Percentiles rank a stretch among this genome's conserved stretches.
Evolutionary conservation across 2,329 filamentous ascomycete species (phyloP).

Genomic region (Escovopsis weberi): DNA sequence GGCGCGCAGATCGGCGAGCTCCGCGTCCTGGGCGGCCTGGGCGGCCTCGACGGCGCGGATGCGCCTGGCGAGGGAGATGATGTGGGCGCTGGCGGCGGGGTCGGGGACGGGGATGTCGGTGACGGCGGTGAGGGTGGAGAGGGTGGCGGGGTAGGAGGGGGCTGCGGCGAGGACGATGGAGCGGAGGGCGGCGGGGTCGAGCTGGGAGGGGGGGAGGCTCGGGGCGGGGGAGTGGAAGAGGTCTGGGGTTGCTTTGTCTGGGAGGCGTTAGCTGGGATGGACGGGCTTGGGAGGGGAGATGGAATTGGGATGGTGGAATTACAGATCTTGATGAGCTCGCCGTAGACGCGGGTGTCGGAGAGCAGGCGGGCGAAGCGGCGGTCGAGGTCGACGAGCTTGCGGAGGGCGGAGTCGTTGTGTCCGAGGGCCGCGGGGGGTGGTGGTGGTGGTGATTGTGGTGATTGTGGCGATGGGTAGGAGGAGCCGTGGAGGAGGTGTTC

Average conservation of each 20-base stretch:
- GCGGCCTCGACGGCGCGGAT: conserved; percentile 46
- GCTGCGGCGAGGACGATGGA: conserved; percentile 43
- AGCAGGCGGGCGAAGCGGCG: conserved; percentile 36
- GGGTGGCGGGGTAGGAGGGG: conserved; percentile 38
- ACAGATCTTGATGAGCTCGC: conserved; percentile 47
- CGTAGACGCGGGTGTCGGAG: conserved; percentile 39
- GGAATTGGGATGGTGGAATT: conserved; percentile 13
- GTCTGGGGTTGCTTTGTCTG: conserved; percentile 39
- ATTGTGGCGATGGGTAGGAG: conserved; percentile 5
- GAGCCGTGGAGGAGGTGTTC: conserved; percentile 44
- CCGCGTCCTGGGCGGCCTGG: conserved; percentile 46
- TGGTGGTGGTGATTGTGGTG: conserved; percentile 4
- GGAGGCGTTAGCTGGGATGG: neutral
- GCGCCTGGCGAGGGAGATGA: conserved; percentile 44
- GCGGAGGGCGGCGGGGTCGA: conserved; percentile 35
- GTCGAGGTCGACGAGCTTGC: conserved; percentile 36
- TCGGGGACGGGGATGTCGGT: conserved; percentile 43
- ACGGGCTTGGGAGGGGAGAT: neutral
- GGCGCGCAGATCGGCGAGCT: conserved; percentile 48
- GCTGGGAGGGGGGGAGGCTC: conserved; percentile 32
- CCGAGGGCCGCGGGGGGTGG: conserved; percentile 10
- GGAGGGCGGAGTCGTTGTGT: conserved; percentile 24
- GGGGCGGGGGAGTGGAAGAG: conserved; percentile 32
- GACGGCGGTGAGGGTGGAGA: conserved; percentile 42
- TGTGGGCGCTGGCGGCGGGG: conserved; percentile 35